Evolutionary conservation across 2,329 filamentous ascomycete genomes (phyloP), one percentile per base, ranked within the genome.

Genomic region (Venturia effusa): DNA sequence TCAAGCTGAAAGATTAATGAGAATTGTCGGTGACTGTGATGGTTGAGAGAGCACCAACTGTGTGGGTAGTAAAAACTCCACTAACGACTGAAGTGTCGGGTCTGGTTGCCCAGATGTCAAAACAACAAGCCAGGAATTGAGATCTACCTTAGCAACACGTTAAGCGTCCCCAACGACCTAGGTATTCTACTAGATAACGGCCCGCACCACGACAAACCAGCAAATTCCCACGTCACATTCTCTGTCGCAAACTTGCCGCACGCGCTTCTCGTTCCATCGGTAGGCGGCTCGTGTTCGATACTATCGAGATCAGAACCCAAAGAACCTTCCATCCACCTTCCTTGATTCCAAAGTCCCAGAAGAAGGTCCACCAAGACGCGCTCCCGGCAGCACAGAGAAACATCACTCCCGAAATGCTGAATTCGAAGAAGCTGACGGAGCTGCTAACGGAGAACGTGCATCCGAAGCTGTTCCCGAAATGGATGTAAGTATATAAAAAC

Each of bases 371-470:
- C 22, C 22, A 13, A 51, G 45, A 27, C 22, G 45, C 24, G 22
- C 1, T 27, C 22, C 40, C 6, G 40, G 17, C 17, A 51, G n/a
- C 19, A 41, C 5, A 41, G 17, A n/a, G 34, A 17, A 17, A 34
- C 4, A 32, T 8, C 11, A 34, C 1, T 17, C 8, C 34, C 40
- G 70, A 55, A 30, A 79, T 79, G 77, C 69, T 79, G 54, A 76
- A 78, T 70, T 72, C 74, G 22, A 74, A 73, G 64, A 76, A 74
- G 43, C 69, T 79, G 61, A 76, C 72, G 66, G 75, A 77, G 66
- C 70, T 79, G 45, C 70, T 79, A 63, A 73, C 74, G 43, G 73
- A 74, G 63, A 78, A 79, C 69, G 74, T 74, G 54, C 74, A 79
- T 65, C 69, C 73, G 32, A 70, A 73, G 45, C 72, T 79, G 43